Percentiles rank a stretch among this genome's conserved stretches.
phyloP scores from a whole-genome alignment of 768 basidiomycete species.

The Leccinum pellstonianum region DNA sequence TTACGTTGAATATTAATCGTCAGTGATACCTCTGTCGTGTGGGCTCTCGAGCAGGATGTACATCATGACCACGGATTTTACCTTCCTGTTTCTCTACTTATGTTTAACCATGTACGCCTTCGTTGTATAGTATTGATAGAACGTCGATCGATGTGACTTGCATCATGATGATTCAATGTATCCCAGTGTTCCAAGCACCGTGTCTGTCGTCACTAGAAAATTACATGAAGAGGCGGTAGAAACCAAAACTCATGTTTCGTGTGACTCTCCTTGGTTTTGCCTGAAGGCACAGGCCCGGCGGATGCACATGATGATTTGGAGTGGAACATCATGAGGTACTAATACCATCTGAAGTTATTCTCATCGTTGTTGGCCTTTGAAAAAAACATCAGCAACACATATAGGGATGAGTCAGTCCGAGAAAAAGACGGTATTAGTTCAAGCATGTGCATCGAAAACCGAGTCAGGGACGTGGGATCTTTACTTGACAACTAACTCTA shows the following conservation, averaged over 20 bases:
- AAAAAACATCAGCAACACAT: neutral
- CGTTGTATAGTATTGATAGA: neutral
- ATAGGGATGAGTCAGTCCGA: neutral
- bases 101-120: slow-evolving; percentile 6
- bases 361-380: neutral
- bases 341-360: neutral
- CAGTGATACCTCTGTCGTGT: slow-evolving; percentile 3
- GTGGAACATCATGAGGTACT: neutral
- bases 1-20: neutral
- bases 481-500: no score
- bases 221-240: neutral
- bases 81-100: neutral
- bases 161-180: no score
- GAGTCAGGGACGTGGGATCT: neutral
- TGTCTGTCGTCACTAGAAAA: neutral
- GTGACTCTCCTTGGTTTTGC: neutral
- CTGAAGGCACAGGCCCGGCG: neutral
- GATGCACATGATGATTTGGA: neutral
- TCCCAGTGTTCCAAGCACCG: neutral
- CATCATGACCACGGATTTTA: neutral
- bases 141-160: neutral
- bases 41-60: neutral
- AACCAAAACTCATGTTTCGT: neutral
- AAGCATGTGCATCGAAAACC: neutral
- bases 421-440: neutral